Conservation (phyloP, 305 asterid species). For the Withania somnifera region DNA sequence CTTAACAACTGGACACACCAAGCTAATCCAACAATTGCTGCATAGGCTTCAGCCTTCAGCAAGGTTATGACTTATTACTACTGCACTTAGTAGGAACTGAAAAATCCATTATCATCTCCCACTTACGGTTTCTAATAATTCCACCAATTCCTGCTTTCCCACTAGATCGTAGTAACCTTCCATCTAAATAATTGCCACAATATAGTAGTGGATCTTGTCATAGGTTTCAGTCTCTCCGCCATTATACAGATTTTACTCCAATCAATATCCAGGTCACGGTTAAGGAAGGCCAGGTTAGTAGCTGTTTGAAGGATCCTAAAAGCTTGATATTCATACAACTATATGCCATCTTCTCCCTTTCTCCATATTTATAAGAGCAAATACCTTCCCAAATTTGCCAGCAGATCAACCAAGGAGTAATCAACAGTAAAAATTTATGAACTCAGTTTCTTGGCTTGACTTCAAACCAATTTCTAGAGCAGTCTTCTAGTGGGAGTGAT, state of each 20-base stretch:
- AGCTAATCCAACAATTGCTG: neutral
- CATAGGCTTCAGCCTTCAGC: neutral
- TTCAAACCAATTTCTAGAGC: neutral
- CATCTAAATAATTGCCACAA: neutral
- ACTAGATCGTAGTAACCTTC: neutral
- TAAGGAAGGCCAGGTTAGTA: neutral
- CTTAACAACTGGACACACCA: no score
- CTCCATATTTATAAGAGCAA: neutral
- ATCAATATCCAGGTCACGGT: neutral
- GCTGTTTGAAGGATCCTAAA: neutral
- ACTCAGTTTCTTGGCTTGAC: neutral
- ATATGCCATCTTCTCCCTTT: neutral
- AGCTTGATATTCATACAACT: neutral
- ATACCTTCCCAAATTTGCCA: neutral
- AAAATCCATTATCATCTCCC: neutral
- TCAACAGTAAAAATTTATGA: neutral
- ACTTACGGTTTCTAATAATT: neutral
- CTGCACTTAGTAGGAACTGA: neutral
- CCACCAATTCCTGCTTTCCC: neutral
- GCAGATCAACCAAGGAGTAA: neutral
- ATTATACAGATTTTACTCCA: neutral
- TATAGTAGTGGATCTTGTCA: neutral
- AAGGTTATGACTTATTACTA: neutral
- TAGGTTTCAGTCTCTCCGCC: neutral
- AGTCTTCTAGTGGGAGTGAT: neutral